A percentile compares a stretch with the other conserved stretches of the same genome.
Conservation (phyloP, 1,284 basidiomycete species). For the Cutaneotrichosporon cutaneum region DNA sequence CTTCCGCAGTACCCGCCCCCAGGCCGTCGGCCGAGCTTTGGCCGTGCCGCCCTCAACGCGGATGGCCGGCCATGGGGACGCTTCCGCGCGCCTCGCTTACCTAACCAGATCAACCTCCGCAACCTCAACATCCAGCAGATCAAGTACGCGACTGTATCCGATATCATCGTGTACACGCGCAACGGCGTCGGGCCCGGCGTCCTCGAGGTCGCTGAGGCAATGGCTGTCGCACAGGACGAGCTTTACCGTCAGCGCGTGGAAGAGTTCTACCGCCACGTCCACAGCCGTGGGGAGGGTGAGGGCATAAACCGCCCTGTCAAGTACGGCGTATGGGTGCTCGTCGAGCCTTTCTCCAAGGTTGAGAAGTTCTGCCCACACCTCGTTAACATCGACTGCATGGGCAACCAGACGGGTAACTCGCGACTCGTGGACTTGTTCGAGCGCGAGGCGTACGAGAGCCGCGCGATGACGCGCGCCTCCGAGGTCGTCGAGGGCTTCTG, state of each 20-base stretch:
- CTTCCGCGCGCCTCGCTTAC: constrained; percentile 46
- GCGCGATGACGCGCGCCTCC: constrained; percentile 65
- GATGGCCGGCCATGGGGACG: constrained; percentile 17
- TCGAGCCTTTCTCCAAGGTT: constrained; percentile 60
- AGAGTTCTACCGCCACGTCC: constrained; percentile 40
- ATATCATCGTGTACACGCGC: constrained; percentile 82
- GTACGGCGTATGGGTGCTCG: constrained; percentile 85
- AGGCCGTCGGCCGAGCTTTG: constrained; percentile 16
- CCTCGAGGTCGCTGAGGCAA: constrained; percentile 57
- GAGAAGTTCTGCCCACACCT: constrained; percentile 57
- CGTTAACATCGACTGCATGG: constrained; percentile 57
- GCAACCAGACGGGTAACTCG: constrained; percentile 47
- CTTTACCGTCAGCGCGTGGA: constrained; percentile 44
- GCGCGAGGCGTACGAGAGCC: constrained; percentile 45
- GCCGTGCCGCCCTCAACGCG: constrained; percentile 11
- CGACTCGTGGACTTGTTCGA: constrained; percentile 57
- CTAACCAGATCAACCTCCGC: constrained; percentile 49
- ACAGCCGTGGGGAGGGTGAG: constrained; percentile 31
- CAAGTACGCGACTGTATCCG: constrained; percentile 84
- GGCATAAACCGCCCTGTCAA: constrained; percentile 56
- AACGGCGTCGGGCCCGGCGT: constrained; percentile 50
- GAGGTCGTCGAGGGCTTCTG: constrained; percentile 67
- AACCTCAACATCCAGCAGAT: constrained; percentile 57
- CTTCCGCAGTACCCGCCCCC: constrained; percentile 34
- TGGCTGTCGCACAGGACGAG: constrained; percentile 49